Evolutionary conservation across 1,284 basidiomycete species (phyloP), one percentile per base, ranked within the genome.

Genomic region (Ustilago trichophora): DNA sequence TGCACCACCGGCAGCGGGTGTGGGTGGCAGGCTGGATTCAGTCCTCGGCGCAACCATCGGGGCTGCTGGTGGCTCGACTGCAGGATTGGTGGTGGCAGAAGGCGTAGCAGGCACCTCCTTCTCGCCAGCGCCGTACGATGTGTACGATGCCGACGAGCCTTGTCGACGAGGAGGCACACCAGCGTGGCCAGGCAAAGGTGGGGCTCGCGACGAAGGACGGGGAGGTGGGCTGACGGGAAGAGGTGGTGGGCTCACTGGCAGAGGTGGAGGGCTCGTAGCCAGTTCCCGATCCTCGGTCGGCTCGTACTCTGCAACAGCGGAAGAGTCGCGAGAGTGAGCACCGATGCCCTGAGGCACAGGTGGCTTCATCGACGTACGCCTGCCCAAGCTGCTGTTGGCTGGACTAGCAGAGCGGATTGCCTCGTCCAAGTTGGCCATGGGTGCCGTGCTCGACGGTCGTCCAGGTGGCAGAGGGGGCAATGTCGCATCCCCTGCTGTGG

Each of bases 121-220:
- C n/a, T n/a, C n/a, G n/a, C n/a, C n/a, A n/a, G n/a, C n/a, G n/a
- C 49, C 34, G 32, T 48, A 26, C 21, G 52, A 51, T 4, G 38
- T 18, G 36, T 53, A 52, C 24, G 64, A 67, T 3, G 64, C 57
- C 6, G 57, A 56, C 12, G 64, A 67, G 19, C 41, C 65, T 26
- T 68, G 65, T 18, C 65, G 47, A 33, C 54, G 53, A 27, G 62
- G 62, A n/a, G 64, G 57, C 91, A 93, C 25, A 91, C 93, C 11
- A 93, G 86, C 71, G 89, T 88, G 52, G 91, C 92, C 91, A 94
- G 93, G 53, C 91, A 86, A 25, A 90, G 91, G 25, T 91, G 92
- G 75, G 93, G 89, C 15, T 88, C 89, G 9, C 89, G 89, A 36
- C 90, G 87, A 45, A 90, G 87, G 72, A 89, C 87, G 46, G 88